Evolutionary conservation across 495 filamentous ascomycete genomes (phyloP), one percentile per base, ranked within the genome.

Genomic region (Penicillium robsamsonii): DNA sequence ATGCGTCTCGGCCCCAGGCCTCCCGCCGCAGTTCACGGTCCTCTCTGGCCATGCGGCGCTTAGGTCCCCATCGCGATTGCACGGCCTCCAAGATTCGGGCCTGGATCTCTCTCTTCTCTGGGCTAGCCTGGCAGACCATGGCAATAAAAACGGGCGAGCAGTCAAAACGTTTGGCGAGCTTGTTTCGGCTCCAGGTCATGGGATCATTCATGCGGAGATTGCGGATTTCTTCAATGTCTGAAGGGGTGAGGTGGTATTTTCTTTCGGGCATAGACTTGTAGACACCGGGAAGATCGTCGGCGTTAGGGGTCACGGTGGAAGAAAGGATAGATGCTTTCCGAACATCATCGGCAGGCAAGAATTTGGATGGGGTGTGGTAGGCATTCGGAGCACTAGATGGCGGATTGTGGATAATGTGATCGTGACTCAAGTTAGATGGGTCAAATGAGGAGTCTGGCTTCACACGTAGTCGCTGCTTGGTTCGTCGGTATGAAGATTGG

Each of bases 381-480:
- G 92, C 86, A 18, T 84, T 89, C 2, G 95, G 83, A 0, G 84
- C 81, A 31, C 90, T 84, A n/a, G 92, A 87, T 7, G 94, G 94
- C 41, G 94, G 94, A 75, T 97, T 97, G 86, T 87, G 92, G 74
- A 98, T 85, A 70, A 97, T 90, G 62, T 90, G 81, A 59, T 86
- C 78, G 54, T 73, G 63, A 5, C 62, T 25, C 40, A 81, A 71
- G 25, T 75, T 65, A 10, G 80, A 66, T 18, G 72, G 60, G 50
- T 81, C 76, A 74, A 90, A 93, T 51, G 88, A 87, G 11, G 82
- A 77, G 72, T 91, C 86, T 25, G 87, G 87, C 53, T 86, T 83
- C 61, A 92, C 79, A 57, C 84, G 83, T 57, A 92, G 82, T 12
- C 84, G 81, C 73, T 86, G 84, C 70, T 84, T 87, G 42, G 84